phyloP scores from a whole-genome alignment of 768 basidiomycete genomes.

The Pisolithus microcarpus region DNA sequence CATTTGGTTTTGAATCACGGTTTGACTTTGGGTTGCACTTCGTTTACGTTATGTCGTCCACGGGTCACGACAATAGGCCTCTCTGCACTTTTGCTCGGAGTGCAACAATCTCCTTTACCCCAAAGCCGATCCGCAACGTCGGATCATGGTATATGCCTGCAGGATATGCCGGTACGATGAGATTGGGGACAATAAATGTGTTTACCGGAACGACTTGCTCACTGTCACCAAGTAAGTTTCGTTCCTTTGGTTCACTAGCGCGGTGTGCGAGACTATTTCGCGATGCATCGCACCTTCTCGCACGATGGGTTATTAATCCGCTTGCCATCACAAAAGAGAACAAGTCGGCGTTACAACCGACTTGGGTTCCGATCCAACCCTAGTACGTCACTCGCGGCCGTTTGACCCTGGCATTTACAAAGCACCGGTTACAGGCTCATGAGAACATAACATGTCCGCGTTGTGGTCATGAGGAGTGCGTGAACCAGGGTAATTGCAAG shows the following conservation, averaged over 20 bases:
- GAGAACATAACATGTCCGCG: conserved; percentile 76
- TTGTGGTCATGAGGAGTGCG: conserved; percentile 80
- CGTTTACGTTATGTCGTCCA: too few species aligned
- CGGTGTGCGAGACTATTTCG: neutral
- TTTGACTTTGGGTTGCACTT: too few species aligned
- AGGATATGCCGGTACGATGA: conserved; percentile 87
- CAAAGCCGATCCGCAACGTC: conserved; percentile 79
- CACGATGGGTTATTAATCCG: conserved; percentile 1
- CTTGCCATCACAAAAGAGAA: conserved; percentile 49
- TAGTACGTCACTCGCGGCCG: conserved; percentile 40
- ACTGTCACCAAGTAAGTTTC: conserved; percentile 79
- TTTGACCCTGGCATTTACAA: neutral
- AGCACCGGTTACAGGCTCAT: conserved; percentile 51
- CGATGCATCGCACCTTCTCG: neutral
- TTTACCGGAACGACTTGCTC: conserved; percentile 89
- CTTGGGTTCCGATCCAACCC: conserved; percentile 81
- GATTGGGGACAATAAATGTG: conserved; percentile 78
- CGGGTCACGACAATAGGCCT: conserved; percentile 42
- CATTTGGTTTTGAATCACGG: neutral
- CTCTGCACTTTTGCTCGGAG: conserved; percentile 87
- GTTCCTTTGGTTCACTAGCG: neutral
- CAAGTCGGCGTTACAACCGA: conserved; percentile 89
- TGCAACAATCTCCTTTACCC: conserved; percentile 95
- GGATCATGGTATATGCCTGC: conserved; percentile 85
- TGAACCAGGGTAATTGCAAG: conserved; percentile 7